Evolutionary conservation across 129 eudicot genomes (phyloP).

Genomic region (Silybum marianum): DNA sequence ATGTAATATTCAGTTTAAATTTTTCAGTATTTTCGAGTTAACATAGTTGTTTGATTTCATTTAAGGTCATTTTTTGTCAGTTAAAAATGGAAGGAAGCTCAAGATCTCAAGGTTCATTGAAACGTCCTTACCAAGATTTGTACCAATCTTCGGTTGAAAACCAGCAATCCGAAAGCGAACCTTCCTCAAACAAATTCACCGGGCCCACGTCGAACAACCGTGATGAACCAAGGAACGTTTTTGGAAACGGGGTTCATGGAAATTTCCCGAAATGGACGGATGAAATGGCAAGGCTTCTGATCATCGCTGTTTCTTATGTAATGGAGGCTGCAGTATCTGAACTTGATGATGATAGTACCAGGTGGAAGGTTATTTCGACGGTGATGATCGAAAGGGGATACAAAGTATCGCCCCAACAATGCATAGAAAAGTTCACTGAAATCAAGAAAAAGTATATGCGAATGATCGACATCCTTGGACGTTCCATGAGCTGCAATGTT

Average conservation of each 20-base stretch:
- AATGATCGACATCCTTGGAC: conserved; percentile 40
- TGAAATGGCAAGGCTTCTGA: conserved; percentile 28
- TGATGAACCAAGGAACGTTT: neutral
- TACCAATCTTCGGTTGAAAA: neutral
- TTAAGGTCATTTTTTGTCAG: neutral
- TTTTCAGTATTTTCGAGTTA: neutral
- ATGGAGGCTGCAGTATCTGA: conserved; percentile 13
- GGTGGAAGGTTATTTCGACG: conserved; percentile 44
- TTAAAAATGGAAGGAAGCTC: conserved; percentile 21
- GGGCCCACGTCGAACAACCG: neutral
- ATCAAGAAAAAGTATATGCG: conserved; percentile 39
- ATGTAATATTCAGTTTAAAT: neutral
- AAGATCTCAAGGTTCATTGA: conserved; percentile 15
- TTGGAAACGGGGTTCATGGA: neutral
- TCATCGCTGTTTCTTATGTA: conserved; percentile 37
- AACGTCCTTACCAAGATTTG: neutral
- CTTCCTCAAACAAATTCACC: neutral
- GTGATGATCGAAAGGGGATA: conserved; percentile 42
- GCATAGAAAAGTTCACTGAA: conserved; percentile 45
- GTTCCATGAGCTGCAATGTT: conserved; percentile 36
- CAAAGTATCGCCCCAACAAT: conserved; percentile 45
- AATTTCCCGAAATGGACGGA: conserved; percentile 19
- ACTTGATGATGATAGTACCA: neutral
- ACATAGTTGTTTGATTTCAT: neutral
- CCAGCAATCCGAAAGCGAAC: neutral